Evolutionary conservation across 2,329 filamentous ascomycete species (phyloP).

Genomic region (Sclerotinia spermophila): DNA sequence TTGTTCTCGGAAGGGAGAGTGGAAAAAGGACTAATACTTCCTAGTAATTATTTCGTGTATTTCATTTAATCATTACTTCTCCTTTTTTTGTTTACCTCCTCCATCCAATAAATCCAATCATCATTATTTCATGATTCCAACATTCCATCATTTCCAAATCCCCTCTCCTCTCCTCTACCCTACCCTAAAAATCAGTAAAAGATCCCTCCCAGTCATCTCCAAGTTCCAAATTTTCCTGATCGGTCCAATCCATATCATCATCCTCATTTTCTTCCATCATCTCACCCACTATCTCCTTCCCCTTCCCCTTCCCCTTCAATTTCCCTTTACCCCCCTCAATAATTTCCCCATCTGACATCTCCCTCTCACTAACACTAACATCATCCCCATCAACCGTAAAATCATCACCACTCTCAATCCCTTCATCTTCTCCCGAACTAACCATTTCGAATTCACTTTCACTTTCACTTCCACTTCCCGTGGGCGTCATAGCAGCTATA

Average conservation of each 20-base stretch:
- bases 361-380: neutral
- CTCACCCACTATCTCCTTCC: neutral
- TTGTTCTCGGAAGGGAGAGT: no score
- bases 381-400: neutral
- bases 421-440: neutral
- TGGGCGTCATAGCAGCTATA: conserved; percentile 7
- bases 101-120: no score
- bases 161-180: no score
- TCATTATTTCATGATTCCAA: neutral
- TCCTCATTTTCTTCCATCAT: neutral
- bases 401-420: neutral
- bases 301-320: neutral
- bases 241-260: neutral
- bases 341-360: neutral
- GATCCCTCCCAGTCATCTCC: neutral
- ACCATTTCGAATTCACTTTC: conserved; percentile 10
- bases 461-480: conserved; percentile 7
- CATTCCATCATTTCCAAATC: neutral
- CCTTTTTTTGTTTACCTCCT: no score
- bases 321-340: neutral
- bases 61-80: no score
- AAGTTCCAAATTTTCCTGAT: neutral
- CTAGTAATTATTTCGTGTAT: no score
- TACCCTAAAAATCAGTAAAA: neutral
- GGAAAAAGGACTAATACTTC: no score